Base-by-base conservation (phyloP, 169 alveolate genomes). In the Plasmodium malariae region DNA sequence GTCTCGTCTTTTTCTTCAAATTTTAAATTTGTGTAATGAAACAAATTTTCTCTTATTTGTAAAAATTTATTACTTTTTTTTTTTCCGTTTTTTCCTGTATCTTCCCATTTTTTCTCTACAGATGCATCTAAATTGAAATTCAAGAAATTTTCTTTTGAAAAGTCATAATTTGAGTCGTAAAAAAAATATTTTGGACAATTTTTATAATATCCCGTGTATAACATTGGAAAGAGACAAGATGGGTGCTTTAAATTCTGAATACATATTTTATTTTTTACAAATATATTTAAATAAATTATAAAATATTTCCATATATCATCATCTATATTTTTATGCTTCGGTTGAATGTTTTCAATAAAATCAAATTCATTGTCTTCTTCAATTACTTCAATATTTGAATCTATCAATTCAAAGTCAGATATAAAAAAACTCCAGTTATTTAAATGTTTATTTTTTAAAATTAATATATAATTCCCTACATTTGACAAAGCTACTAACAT, bases 301-400 rank as follows among this genome's bases (percentile, higher is more conserved):
- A 83, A 17, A 60, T 67, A 65, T 55, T 67, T 83, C 91, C 91
- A 83, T 54, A 83, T 83, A 67, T 34, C 7, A 67, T 83, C 73
- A 4, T 83, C 83, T 40, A 83, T 37, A 51, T 83, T 65, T 51
- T 51, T 68, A 83, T 83, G 70, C 34, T 83, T 65, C 60, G 91
- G 91, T 21, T 67, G 67, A 54, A 68, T 37, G 67, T 67, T 67
- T 67, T 83, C 91, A 67, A 83, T 67, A 51, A 34, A 14, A 37
- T 83, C 91, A 67, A 83, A 83, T 67, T 83, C 91, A 43, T 83
- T 67, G 17, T 67, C 91, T 34, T 83, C 91, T 37, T 83, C 91
- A 70, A 83, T 83, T 11, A 83, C 73, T 54, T 83, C 91, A 21
- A 83, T 83, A 57, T 83, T 83, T 0, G 91, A 83, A 36, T 67